Evolutionary conservation across 805 yeast species (phyloP).

Genomic region (Candida boidinii): DNA sequence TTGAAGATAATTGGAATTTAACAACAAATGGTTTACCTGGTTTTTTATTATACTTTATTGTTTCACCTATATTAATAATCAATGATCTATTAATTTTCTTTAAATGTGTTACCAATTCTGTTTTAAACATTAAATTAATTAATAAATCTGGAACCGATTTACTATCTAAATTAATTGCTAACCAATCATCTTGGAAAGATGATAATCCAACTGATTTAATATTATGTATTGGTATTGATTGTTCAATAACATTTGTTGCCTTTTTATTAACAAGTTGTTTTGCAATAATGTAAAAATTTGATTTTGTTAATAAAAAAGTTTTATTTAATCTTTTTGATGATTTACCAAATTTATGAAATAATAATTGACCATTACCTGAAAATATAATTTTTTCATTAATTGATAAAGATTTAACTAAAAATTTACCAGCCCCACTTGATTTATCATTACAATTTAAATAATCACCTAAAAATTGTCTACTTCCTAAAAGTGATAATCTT

Average conservation of each 20-base stretch:
- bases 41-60: conserved; percentile 80
- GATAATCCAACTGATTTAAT: conserved; percentile 65
- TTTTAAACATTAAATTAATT: conserved; percentile 75
- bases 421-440: conserved; percentile 66
- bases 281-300: conserved; percentile 59
- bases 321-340: conserved; percentile 75
- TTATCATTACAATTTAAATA: conserved; percentile 76
- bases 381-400: conserved; percentile 65
- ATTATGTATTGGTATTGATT: conserved; percentile 46
- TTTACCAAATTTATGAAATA: conserved; percentile 84
- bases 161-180: conserved; percentile 56
- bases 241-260: conserved; percentile 52
- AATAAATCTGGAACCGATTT: conserved; percentile 67
- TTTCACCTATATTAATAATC: conserved; percentile 57
- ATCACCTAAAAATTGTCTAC: conserved; percentile 90
- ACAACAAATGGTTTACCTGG: conserved; percentile 73
- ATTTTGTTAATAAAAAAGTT: conserved; percentile 58
- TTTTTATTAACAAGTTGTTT: conserved; percentile 57
- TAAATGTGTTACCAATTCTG: conserved; percentile 75
- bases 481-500: conserved; percentile 77
- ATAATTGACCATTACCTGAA: conserved; percentile 72
- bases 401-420: conserved; percentile 59
- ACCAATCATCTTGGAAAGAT: conserved; percentile 84
- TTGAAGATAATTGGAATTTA: conserved; percentile 57
- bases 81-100: conserved; percentile 52